Base-by-base conservation (phyloP, 2,329 filamentous ascomycete genomes). In the Coccinonectria pachysandricola region DNA sequence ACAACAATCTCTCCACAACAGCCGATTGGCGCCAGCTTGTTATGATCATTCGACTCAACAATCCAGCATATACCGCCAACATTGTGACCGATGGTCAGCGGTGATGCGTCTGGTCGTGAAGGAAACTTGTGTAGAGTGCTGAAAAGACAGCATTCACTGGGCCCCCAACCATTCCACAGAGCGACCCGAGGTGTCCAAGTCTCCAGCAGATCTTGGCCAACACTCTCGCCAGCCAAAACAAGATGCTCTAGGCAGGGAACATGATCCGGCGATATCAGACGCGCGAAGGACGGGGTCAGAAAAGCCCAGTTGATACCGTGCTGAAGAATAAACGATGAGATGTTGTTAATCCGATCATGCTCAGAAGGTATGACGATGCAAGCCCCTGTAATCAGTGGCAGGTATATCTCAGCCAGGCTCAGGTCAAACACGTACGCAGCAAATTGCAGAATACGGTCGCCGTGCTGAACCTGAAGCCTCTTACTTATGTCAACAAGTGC, bases 1-100 rank as follows among this genome's bases (percentile, higher is more conserved):
- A 64, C 34, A 2, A 56, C 22, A 5, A 60, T 31, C 29, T 61
- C 57, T 52, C 56, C 3, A 53, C 32, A 9, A 10, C 29, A 5
- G 12, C 24, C 6, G 19, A n/a, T 5, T 2, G 50, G 50, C 0
- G 46, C 18, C 3, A 58, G 40, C 1, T 25, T 20, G 24, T 51
- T 27, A 21, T 45, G 41, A 20, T 54, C 32, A 4, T 37, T 30
- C 2, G 39, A 35, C 15, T 55, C 44, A 2, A 51, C 51, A 15
- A 60, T 31, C 51, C 52, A 59, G 1, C 28, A 27, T 4, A 23
- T 12, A 10, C 18, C 4, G 1, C 34, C 34, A 4, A 24, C 12
- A 3, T 26, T 28, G 4, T 15, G 28, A 10, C 36, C 36, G 5
- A 42, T 34, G n/a, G n/a, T n/a, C 4, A 23, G 12, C 12, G 21